phyloP scores from a whole-genome alignment of 2,329 filamentous ascomycete species.

The Lecanicillium sp. region DNA sequence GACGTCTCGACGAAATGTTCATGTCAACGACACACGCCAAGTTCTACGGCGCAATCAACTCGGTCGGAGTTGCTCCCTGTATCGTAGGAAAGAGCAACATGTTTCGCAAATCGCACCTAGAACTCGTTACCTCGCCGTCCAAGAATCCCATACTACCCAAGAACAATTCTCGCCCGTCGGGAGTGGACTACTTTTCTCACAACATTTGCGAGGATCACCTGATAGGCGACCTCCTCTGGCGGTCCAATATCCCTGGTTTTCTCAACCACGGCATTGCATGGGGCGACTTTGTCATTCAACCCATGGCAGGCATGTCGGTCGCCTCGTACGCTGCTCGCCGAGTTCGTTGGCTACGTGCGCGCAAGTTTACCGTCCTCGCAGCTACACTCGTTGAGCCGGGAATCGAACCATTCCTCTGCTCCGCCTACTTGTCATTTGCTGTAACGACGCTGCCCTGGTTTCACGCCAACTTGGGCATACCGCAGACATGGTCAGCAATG shows the following conservation, averaged over 20 bases:
- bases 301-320: slow-evolving; percentile 75
- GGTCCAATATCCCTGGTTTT: slow-evolving; percentile 53
- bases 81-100: slow-evolving; percentile 97
- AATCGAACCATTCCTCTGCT: slow-evolving; percentile 82
- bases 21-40: slow-evolving; percentile 91
- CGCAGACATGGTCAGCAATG: slow-evolving; percentile 63
- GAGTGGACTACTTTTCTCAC: slow-evolving; percentile 87
- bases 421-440: slow-evolving; percentile 70
- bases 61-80: slow-evolving; percentile 82
- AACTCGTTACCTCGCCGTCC: slow-evolving; percentile 55
- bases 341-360: slow-evolving; percentile 82
- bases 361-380: slow-evolving; percentile 86
- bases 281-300: slow-evolving; percentile 84
- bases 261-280: slow-evolving; percentile 77
- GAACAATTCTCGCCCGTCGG: slow-evolving; percentile 41
- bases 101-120: slow-evolving; percentile 88
- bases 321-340: slow-evolving; percentile 70
- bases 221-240: slow-evolving; percentile 89
- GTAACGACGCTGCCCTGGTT: slow-evolving; percentile 66
- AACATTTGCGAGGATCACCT: slow-evolving; percentile 98
- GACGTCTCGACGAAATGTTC: slow-evolving; percentile 87
- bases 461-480: slow-evolving; percentile 39
- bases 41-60: slow-evolving; percentile 97
- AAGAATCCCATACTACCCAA: slow-evolving; percentile 34
- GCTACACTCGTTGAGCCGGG: slow-evolving; percentile 91